Evolutionary conservation across 495 filamentous ascomycete species (phyloP).

Genomic region (Penicillium canariense): DNA sequence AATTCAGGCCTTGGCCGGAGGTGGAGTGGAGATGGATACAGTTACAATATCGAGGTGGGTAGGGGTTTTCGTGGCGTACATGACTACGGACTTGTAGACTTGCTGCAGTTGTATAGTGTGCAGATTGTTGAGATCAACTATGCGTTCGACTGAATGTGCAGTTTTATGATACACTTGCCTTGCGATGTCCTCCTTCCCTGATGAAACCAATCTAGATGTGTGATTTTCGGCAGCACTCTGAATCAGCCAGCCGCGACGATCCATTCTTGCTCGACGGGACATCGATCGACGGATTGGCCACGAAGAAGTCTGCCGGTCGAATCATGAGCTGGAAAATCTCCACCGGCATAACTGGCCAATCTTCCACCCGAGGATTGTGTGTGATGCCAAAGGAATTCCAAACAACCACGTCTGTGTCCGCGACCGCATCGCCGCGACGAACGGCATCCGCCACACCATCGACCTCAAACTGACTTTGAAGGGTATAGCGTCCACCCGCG

Average conservation of each 20-base stretch:
- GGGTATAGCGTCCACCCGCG: constrained; percentile 82
- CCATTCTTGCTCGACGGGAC: constrained; percentile 60
- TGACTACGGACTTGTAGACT: too few relatives aligned
- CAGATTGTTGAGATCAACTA: too few relatives aligned
- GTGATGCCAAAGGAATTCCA: constrained; percentile 62
- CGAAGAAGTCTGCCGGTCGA: constrained; percentile 74
- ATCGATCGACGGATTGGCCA: constrained; percentile 69
- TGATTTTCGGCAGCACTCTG: constrained; percentile 35
- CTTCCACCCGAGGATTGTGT: constrained; percentile 61
- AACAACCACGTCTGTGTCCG: constrained; percentile 47
- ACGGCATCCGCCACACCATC: constrained; percentile 60
- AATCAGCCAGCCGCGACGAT: constrained; percentile 47
- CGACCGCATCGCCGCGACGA: constrained; percentile 52
- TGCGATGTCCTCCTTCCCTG: neutral
- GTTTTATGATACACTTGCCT: neutral
- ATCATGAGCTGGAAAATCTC: constrained; percentile 64
- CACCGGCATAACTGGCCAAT: constrained; percentile 67
- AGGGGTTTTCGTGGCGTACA: too few relatives aligned
- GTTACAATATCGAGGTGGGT: too few relatives aligned
- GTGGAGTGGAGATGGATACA: constrained; percentile 23
- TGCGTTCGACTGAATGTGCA: too few relatives aligned
- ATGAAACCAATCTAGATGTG: constrained; percentile 25
- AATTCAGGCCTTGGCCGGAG: constrained; percentile 40
- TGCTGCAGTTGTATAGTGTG: too few relatives aligned
- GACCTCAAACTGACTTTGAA: constrained; percentile 63